These are phyloP conservation scores for Hypoxylon fragiforme DNA, from an alignment of 495 filamentous ascomycete genomes.

Conservation along the genomic window DNA sequence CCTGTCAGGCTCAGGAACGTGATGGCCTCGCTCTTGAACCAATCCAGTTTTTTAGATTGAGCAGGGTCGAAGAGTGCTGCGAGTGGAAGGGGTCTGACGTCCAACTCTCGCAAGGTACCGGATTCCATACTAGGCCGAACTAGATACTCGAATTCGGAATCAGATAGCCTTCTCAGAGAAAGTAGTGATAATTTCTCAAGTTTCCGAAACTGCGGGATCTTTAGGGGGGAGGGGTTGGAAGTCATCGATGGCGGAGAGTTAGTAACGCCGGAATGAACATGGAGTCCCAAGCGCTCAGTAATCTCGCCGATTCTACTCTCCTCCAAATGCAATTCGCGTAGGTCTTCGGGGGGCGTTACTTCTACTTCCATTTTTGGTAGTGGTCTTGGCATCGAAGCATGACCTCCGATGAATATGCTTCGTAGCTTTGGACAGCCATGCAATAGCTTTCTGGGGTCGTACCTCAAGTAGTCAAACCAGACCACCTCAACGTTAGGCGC, in stretches of 20 bases:
- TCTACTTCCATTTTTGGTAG: neutral
- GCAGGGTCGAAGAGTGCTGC: neutral
- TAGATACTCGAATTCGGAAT: conserved; percentile 4
- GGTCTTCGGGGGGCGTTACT: neutral
- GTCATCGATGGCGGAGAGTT: neutral
- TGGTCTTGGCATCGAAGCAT: neutral
- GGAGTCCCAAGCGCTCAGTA: no score
- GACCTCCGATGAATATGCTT: conserved; percentile 17
- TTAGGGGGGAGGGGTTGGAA: neutral
- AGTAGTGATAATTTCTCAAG: conserved; percentile 35
- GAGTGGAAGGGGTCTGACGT: conserved; percentile 24
- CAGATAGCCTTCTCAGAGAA: conserved; percentile 27
- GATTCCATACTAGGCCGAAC: conserved; percentile 33
- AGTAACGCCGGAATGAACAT: neutral
- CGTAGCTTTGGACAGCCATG: conserved; percentile 21
- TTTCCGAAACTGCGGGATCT: conserved; percentile 1
- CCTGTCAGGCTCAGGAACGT: conserved; percentile 27
- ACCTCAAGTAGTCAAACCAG: conserved; percentile 18
- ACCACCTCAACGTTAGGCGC: conserved; percentile 32
- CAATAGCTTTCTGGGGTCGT: neutral
- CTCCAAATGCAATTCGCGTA: conserved; percentile 26
- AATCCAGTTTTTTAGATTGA: conserved; percentile 1
- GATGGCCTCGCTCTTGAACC: conserved; percentile 28
- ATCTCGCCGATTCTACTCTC: no score
- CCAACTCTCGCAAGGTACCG: conserved; percentile 27